These are phyloP conservation scores for Spizellomyces sp. DNA, from an alignment of 192 early-diverging fungal species.

Conservation along the genomic window DNA sequence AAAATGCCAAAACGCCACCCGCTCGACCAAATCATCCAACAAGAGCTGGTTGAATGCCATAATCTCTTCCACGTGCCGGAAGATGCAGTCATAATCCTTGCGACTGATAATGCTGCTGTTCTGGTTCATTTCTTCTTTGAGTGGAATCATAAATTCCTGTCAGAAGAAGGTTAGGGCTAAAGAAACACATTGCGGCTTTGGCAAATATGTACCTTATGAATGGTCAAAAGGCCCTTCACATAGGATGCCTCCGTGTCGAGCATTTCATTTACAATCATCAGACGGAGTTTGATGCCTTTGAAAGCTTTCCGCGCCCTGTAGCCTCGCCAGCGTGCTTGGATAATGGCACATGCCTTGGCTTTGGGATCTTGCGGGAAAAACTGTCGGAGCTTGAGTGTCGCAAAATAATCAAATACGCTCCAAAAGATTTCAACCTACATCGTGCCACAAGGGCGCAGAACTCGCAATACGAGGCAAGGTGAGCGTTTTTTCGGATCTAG, in stretches of 20 bases:
- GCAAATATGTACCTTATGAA: slow-evolving; percentile 21
- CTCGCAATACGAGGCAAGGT: not conserved
- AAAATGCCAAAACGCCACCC: slow-evolving; percentile 27
- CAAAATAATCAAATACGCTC: no score
- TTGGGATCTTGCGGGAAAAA: not conserved
- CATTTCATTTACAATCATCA: slow-evolving; percentile 35
- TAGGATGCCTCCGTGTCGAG: slow-evolving; percentile 28
- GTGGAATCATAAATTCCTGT: slow-evolving; percentile 26
- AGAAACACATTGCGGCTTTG: no score
- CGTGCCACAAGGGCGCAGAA: slow-evolving; percentile 6
- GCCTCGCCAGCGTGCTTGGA: slow-evolving; percentile 23
- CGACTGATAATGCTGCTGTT: not conserved
- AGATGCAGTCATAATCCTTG: slow-evolving; percentile 19
- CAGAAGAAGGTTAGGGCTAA: no score
- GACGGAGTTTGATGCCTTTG: slow-evolving; percentile 20
- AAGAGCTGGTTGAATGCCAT: slow-evolving; percentile 22
- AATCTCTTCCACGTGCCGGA: slow-evolving; percentile 23
- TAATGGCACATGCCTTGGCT: slow-evolving; percentile 3
- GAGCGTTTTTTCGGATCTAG: not conserved
- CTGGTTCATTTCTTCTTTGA: slow-evolving; percentile 22
- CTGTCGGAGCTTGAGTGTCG: no score
- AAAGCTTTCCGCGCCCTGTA: slow-evolving; percentile 8
- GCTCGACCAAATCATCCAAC: slow-evolving; percentile 13
- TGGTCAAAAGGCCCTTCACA: slow-evolving; percentile 20
- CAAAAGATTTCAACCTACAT: not conserved